These are phyloP conservation scores for Mycena amicta DNA, from an alignment of 768 basidiomycete genomes.

Conservation along the genomic window DNA sequence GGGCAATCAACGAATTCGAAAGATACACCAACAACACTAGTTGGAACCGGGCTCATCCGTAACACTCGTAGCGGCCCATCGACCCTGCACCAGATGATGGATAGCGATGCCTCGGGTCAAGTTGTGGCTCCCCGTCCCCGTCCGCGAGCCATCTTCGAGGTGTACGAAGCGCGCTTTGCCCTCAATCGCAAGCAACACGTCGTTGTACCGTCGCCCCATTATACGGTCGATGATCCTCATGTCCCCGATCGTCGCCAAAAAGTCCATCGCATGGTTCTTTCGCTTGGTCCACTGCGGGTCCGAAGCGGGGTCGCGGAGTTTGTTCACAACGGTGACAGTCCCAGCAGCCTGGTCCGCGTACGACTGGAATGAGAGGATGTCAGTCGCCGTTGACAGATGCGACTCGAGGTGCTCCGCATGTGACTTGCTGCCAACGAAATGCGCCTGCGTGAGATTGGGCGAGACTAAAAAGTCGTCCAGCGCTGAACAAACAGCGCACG, in stretches of 20 bases:
- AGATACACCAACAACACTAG: not conserved
- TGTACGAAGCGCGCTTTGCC: constrained; percentile 17
- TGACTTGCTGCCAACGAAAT: constrained; percentile 15
- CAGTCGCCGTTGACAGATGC: constrained; percentile 6
- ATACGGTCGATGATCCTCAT: constrained; percentile 12
- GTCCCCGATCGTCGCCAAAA: constrained; percentile 16
- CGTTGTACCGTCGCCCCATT: constrained; percentile 20
- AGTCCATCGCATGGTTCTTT: constrained; percentile 11
- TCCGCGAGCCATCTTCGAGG: constrained; percentile 14
- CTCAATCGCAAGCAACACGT: constrained; percentile 19
- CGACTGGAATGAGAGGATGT: constrained; percentile 13
- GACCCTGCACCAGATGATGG: constrained; percentile 19
- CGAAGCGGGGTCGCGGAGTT: constrained; percentile 4
- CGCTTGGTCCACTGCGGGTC: constrained; percentile 11
- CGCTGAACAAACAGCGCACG: constrained; percentile 16
- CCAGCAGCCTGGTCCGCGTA: constrained; percentile 14
- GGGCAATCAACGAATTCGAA: no score
- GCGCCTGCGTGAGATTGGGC: constrained; percentile 18
- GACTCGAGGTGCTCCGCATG: constrained; percentile 18
- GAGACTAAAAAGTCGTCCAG: constrained; percentile 21
- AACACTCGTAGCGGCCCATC: constrained; percentile 15
- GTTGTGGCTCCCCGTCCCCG: not conserved
- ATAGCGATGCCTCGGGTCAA: constrained; percentile 9
- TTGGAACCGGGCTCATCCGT: not conserved
- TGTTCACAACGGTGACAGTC: constrained; percentile 17